phyloP scores from a whole-genome alignment of 805 yeast species.

The Candida railenensis region DNA sequence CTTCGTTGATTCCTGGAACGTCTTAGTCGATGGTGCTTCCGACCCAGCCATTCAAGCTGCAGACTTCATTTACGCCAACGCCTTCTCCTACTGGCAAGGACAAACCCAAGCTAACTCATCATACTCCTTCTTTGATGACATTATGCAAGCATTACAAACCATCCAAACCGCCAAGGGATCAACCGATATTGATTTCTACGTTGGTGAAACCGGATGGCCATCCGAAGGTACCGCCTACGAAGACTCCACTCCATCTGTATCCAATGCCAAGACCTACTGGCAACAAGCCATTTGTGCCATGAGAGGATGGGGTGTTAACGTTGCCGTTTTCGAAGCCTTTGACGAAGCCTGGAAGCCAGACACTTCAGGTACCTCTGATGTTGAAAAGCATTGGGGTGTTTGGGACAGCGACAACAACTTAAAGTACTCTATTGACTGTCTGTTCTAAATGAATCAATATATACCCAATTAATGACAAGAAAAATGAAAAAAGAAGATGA shows the following conservation, averaged over 20 bases:
- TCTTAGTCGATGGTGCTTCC: conserved; percentile 76
- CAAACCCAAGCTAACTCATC: conserved; percentile 81
- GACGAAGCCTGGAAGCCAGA: conserved; percentile 97
- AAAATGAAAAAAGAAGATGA: not conserved
- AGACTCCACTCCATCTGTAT: conserved; percentile 62
- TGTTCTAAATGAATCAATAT: conserved; percentile 16
- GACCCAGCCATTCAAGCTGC: conserved; percentile 72
- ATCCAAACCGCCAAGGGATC: conserved; percentile 86
- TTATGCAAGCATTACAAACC: conserved; percentile 93
- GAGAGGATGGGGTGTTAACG: conserved; percentile 95
- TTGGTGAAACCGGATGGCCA: conserved; percentile 99
- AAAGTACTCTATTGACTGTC: conserved; percentile 39
- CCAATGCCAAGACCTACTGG: conserved; percentile 81
- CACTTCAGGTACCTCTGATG: conserved; percentile 80
- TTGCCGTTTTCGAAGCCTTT: conserved; percentile 89
- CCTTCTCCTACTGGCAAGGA: conserved; percentile 99
- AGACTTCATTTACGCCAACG: conserved; percentile 88
- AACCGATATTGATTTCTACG: conserved; percentile 86
- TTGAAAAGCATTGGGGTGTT: conserved; percentile 96
- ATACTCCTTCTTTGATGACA: conserved; percentile 91
- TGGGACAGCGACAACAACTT: conserved; percentile 51
- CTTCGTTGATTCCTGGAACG: conserved; percentile 95
- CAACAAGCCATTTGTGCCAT: conserved; percentile 86
- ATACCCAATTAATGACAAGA: not conserved
- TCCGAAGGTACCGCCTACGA: conserved; percentile 76